These are phyloP conservation scores for Leccinum huronense DNA, from an alignment of 1,284 basidiomycete genomes.

Conservation along the genomic window DNA sequence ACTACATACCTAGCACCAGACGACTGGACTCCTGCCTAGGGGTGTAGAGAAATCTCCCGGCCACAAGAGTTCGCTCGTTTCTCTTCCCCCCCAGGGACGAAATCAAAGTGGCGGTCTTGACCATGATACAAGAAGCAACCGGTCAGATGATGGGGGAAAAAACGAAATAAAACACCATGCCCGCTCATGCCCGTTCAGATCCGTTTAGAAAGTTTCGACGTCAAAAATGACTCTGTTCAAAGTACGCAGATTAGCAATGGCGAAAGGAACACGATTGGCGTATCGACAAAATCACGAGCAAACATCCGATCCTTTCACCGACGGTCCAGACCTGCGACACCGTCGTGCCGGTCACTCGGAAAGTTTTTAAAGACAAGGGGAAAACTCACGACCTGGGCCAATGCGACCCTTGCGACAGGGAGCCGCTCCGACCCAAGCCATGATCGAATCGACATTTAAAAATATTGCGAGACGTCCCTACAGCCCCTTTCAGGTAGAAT, in stretches of 20 bases:
- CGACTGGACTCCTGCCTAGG: neutral
- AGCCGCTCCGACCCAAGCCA: neutral
- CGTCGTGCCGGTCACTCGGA: neutral
- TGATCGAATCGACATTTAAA: neutral
- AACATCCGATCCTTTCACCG: neutral
- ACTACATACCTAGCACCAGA: neutral
- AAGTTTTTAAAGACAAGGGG: neutral
- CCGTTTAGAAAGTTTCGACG: neutral
- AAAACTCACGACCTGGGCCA: neutral
- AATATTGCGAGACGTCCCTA: neutral
- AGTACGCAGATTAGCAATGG: neutral
- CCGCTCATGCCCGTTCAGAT: neutral
- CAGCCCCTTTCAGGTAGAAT: neutral
- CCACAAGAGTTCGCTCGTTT: neutral
- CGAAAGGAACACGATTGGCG: too few relatives aligned
- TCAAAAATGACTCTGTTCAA: neutral
- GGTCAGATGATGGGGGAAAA: neutral
- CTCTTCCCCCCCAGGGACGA: neutral
- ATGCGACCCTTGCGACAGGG: neutral
- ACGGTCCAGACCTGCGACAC: neutral
- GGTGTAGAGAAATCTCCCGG: neutral
- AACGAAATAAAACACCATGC: neutral
- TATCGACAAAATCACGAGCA: neutral
- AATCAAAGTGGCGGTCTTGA: neutral
- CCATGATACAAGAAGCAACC: neutral